Evolutionary conservation across 106 monocot species (phyloP).

Genomic region (Dendrobium nobile): DNA sequence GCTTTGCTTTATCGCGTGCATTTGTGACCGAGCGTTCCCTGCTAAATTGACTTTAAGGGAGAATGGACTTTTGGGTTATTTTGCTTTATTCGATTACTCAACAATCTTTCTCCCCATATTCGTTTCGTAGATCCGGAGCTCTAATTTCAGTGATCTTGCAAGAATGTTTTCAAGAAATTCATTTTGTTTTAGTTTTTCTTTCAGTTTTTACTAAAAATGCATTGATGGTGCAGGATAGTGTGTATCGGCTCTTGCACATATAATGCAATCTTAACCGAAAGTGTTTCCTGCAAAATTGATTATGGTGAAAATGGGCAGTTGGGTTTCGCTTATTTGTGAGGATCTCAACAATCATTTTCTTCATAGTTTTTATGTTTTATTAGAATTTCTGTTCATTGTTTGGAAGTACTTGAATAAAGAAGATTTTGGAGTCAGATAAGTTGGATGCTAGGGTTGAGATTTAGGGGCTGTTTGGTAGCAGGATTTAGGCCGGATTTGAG

Average conservation of each 20-base stretch:
- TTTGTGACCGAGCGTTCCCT: constrained; percentile 4
- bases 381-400: neutral
- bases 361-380: neutral
- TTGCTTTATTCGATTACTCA: neutral
- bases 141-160: neutral
- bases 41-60: neutral
- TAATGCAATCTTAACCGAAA: neutral
- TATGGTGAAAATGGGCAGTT: neutral
- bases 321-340: neutral
- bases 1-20: neutral
- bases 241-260: neutral
- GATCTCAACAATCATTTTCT: constrained; percentile 1
- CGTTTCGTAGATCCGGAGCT: neutral
- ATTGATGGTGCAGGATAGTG: neutral
- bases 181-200: neutral
- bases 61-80: neutral
- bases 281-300: constrained; percentile 6
- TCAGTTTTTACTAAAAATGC: neutral
- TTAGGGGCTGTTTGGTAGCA: too few species aligned
- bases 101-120: constrained; percentile 3
- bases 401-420: too few species aligned
- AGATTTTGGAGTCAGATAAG: too few species aligned
- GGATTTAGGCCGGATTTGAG: too few species aligned
- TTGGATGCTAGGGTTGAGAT: too few species aligned
- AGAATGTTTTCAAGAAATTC: neutral